These are phyloP conservation scores for Nicotiana otophora DNA, from an alignment of 257 asterid species.

Conservation along the genomic window DNA sequence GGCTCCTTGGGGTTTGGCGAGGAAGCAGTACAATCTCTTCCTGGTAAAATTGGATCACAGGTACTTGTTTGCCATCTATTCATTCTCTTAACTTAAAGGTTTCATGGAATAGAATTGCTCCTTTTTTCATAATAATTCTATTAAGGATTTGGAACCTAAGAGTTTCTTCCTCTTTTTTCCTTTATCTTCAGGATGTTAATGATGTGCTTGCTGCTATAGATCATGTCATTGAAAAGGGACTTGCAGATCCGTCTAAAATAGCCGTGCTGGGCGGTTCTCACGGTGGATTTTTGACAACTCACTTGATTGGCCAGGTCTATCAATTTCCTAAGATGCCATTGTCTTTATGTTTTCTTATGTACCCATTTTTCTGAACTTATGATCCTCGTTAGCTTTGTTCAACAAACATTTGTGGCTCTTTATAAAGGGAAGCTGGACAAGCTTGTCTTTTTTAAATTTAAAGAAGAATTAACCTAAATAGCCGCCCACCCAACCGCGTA, in stretches of 20 bases:
- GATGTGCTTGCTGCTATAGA: slow-evolving; percentile 85
- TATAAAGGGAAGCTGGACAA: neutral
- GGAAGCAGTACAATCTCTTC: slow-evolving; percentile 99
- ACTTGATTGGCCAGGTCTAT: slow-evolving; percentile 91
- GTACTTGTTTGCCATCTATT: slow-evolving; percentile 25
- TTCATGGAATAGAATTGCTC: neutral
- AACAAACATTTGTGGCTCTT: neutral
- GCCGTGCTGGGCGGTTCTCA: slow-evolving; percentile 92
- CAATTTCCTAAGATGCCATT: neutral
- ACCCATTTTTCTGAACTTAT: neutral
- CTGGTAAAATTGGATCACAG: slow-evolving; percentile 92
- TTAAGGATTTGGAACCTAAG: neutral
- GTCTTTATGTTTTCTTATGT: neutral
- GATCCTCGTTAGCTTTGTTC: neutral
- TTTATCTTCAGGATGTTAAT: slow-evolving; percentile 62
- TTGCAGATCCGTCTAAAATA: slow-evolving; percentile 83
- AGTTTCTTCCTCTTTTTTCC: neutral
- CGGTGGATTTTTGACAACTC: slow-evolving; percentile 96
- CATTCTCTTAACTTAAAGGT: neutral
- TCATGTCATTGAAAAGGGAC: slow-evolving; percentile 52
- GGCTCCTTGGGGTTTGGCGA: slow-evolving; percentile 97
- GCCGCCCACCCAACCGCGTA: too few relatives aligned
- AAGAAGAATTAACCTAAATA: too few relatives aligned
- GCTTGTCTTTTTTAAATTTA: neutral
- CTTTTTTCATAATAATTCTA: neutral